Evolutionary conservation across 176 grass and related monocot genomes (phyloP).

Genomic region (Cenchrus purpureus): DNA sequence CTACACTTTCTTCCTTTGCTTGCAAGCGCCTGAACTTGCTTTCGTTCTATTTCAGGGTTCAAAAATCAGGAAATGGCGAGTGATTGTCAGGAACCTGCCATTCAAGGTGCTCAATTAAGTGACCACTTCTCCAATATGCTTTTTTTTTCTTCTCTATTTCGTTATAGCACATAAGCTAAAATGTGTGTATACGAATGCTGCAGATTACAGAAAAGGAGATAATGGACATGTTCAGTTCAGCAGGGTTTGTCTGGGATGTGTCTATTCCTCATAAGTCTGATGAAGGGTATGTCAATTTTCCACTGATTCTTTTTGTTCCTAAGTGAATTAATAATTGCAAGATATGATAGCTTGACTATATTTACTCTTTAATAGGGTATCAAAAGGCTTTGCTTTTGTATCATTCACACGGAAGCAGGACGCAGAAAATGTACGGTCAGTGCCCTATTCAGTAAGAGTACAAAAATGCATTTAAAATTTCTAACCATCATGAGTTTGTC

Average conservation of each 20-base stretch:
- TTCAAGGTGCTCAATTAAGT: slow-evolving; percentile 80
- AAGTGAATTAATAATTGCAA: slow-evolving; percentile 27
- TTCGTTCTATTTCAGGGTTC: slow-evolving; percentile 63
- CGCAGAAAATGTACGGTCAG: slow-evolving; percentile 88
- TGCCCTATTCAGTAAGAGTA: slow-evolving; percentile 38
- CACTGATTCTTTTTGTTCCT: slow-evolving; percentile 24
- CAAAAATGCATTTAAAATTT: slow-evolving; percentile 39
- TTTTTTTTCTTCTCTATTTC: background rate
- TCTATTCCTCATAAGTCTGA: slow-evolving; percentile 82
- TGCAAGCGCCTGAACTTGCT: slow-evolving; percentile 34
- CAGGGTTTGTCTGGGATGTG: slow-evolving; percentile 93
- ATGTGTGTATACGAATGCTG: slow-evolving; percentile 26
- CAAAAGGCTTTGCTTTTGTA: slow-evolving; percentile 99
- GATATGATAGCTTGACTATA: slow-evolving; percentile 25
- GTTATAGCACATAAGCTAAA: slow-evolving; percentile 31
- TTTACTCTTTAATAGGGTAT: slow-evolving; percentile 62
- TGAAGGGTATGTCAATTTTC: slow-evolving; percentile 62
- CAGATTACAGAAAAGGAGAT: slow-evolving; percentile 79
- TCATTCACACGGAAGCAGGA: slow-evolving; percentile 95
- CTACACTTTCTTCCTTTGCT: background rate
- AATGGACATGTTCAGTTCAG: slow-evolving; percentile 67
- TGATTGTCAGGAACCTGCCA: slow-evolving; percentile 91
- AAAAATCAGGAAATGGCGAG: slow-evolving; percentile 91
- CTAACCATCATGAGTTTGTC: slow-evolving; percentile 40
- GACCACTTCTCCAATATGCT: background rate